Base-by-base conservation (phyloP, 768 basidiomycete genomes). In the Gymnopilus junonius region DNA sequence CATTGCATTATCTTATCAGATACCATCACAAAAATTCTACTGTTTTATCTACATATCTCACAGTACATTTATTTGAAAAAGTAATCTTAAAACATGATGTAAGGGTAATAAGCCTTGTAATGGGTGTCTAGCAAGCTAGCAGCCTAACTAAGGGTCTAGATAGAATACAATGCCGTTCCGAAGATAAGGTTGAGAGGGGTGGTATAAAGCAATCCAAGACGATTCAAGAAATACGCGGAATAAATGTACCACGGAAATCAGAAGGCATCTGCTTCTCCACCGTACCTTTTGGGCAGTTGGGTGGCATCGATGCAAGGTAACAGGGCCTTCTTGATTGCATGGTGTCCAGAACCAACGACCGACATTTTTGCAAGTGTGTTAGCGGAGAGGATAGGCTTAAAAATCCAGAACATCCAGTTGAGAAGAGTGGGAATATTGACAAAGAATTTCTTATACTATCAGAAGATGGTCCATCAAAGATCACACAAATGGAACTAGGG, bases 391-490 rank as follows among this genome's bases (percentile, higher is more conserved):
- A 94, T 71, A 0, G 91, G 83, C 71, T 89, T 94, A 82, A 94
- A 93, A 15, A 81, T 66, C 92, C 92, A 94, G 77, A 92, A 94
- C 63, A 94, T 82, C 92, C 92, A 94, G 40, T 87, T 84, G 67
- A 93, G 80, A 61, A 91, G 69, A 2, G 85, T 83, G 0, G 93
- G 93, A 12, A 94, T 91, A 68, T 92, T 92, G 70, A 94, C 81
- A 70, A 94, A 94, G 77, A 88, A 91, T 72, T 94, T 94, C 71
- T 83, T 83, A 69, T 85, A 82, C 89, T 91, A 65, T 21, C 54
- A 15, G 23, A 63, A 4, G 32, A 56, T 17, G 40, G 14, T 7
- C 7, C 12, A 25, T 58, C 69, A 23, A 67, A 59, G 31, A 35
- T n/a, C 43, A 14, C 20, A 31, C 17, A 27, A 7, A 48, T 20